Base-by-base conservation (phyloP, 2,329 filamentous ascomycete species). In the Fusarium sp. region DNA sequence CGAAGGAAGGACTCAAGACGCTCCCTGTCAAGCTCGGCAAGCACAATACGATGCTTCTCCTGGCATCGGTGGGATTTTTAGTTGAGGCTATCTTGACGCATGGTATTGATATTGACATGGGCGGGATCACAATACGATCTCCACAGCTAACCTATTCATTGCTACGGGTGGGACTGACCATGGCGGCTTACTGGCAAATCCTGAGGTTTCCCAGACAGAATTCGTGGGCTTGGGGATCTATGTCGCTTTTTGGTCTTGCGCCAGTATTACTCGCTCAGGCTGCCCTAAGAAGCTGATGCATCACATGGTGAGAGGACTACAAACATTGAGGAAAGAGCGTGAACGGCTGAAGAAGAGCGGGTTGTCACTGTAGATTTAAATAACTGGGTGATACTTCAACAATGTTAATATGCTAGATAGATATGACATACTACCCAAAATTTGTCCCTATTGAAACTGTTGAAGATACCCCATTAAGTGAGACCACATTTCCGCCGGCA, bases 21-120 rank as follows among this genome's bases (percentile, higher is more conserved):
- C 20, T 65, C 3, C 62, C 57, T 0, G 62, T 62, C n/a, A 65
- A 53, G 23, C 51, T 65, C 7, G 62, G 62, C 17, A 65, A 65
- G 20, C 45, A 57, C 3, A 62, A 52, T 15, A 65, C 62, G 6
- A 25, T 57, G 17, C 11, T 65, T 0, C 19, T 65, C 4, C 23
- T 65, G 13, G 27, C 41, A 9, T 14, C 27, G 0, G 25, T 49
- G 10, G 62, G 62, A 6, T 13, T 57, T 10, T 6, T 57, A 11
- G 25, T 15, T 3, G 62, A 62, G n/a, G 47, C 51, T 2, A 13
- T 62, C 7, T 43, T 65, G 30, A 65, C 57, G 6, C 41, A 37
- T 6, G 48, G 62, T 0, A 50, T 65, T 17, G 43, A 56, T 9
- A 19, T 62, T 17, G 46, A 46, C 0, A 11, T 15, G 6, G n/a